These are phyloP conservation scores for Ceratocystis papillata DNA, from an alignment of 2,329 filamentous ascomycete genomes.

Conservation along the genomic window DNA sequence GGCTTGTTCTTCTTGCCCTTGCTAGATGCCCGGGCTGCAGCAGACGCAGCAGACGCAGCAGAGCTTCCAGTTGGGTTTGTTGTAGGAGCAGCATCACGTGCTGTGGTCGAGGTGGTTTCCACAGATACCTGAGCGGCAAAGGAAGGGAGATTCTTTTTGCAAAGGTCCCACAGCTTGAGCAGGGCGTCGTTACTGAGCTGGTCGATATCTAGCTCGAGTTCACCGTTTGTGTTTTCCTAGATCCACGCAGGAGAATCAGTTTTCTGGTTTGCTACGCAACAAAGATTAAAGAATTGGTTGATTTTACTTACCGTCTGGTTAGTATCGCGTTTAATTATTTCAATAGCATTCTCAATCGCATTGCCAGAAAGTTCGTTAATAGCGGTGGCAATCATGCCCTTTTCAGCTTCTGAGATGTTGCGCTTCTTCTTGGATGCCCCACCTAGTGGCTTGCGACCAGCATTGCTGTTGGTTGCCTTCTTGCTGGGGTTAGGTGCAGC, in stretches of 20 bases:
- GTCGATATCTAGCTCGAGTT: slow-evolving; percentile 51
- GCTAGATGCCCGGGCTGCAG: slow-evolving; percentile 32
- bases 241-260: slow-evolving; percentile 23
- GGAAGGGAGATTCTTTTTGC: slow-evolving; percentile 35
- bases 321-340: slow-evolving; percentile 81
- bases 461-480: slow-evolving; percentile 34
- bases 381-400: slow-evolving; percentile 78
- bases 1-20: slow-evolving; percentile 65
- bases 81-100: slow-evolving; percentile 26
- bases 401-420: slow-evolving; percentile 65
- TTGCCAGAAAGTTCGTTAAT: slow-evolving; percentile 69
- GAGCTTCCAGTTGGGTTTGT: slow-evolving; percentile 23
- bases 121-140: slow-evolving; percentile 29
- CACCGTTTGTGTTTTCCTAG: slow-evolving; percentile 49
- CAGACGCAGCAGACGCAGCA: slow-evolving; percentile 28
- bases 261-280: background rate
- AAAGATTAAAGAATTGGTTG: background rate
- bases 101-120: slow-evolving; percentile 24
- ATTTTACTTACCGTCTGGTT: slow-evolving; percentile 55
- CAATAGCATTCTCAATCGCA: slow-evolving; percentile 70
- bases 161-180: slow-evolving; percentile 41
- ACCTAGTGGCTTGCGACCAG: slow-evolving; percentile 32
- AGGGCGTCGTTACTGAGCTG: slow-evolving; percentile 46
- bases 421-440: slow-evolving; percentile 39
- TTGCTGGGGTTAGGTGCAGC: slow-evolving; percentile 32